Evolutionary conservation across 306 rosid genomes (phyloP).

Genomic region (Quercus suber): DNA sequence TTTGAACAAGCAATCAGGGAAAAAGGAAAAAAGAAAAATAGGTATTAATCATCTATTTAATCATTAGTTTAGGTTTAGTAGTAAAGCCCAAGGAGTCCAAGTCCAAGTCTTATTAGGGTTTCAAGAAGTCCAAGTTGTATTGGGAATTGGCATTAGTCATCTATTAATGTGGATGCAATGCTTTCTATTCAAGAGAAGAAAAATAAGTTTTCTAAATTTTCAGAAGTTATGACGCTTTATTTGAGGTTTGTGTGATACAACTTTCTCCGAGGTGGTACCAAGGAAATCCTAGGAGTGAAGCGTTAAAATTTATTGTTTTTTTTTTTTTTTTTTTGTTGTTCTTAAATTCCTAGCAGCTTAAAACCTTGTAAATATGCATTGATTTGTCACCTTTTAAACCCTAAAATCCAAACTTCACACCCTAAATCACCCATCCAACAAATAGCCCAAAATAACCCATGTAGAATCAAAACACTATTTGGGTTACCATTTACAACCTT

Average conservation of each 20-base stretch:
- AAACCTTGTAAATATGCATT: not conserved
- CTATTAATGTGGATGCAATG: not conserved
- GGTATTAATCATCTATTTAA: no score
- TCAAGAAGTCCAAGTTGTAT: not conserved
- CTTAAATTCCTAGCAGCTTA: not conserved
- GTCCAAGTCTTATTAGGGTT: no score
- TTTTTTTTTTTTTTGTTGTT: not conserved
- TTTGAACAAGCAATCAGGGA: no score
- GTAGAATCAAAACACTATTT: not conserved
- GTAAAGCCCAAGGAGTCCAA: no score
- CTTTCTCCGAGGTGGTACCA: not conserved
- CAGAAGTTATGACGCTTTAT: not conserved
- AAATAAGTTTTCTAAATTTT: not conserved
- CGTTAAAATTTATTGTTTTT: not conserved
- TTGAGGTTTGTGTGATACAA: not conserved
- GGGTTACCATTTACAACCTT: not conserved
- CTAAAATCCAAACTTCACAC: no score
- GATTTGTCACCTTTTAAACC: no score
- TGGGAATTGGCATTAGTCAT: not conserved
- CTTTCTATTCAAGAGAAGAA: not conserved
- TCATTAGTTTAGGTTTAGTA: no score
- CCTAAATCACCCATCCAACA: no score
- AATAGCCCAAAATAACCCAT: no score
- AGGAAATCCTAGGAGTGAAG: not conserved
- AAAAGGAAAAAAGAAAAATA: no score